Percentiles rank a stretch among this genome's conserved stretches.
phyloP scores from a whole-genome alignment of 2,329 filamentous ascomycete genomes.

The Leptoxyphium fumago region DNA sequence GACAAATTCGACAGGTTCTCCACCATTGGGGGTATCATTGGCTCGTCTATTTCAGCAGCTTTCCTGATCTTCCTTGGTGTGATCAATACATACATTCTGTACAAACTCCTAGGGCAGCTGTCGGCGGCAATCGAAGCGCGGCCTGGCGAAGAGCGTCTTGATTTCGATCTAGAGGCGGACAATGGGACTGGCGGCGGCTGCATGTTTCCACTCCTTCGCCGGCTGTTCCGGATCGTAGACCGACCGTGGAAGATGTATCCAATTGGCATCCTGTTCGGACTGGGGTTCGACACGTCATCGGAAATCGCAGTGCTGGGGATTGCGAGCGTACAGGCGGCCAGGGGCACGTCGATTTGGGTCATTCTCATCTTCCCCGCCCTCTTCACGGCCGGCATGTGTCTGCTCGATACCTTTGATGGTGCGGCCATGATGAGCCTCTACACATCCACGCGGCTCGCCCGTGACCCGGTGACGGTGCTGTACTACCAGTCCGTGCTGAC shows the following conservation, averaged over 20 bases:
- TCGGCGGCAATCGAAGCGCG: conserved; percentile 40
- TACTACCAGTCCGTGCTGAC: conserved; percentile 90
- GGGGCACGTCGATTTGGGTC: conserved; percentile 83
- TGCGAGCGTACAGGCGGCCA: conserved; percentile 68
- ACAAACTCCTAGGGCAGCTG: conserved; percentile 58
- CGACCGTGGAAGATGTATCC: conserved; percentile 93
- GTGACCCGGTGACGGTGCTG: conserved; percentile 74
- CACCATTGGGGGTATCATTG: conserved; percentile 72
- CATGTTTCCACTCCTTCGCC: conserved; percentile 55
- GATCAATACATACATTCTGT: conserved; percentile 77
- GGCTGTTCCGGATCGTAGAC: conserved; percentile 59
- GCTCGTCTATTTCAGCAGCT: conserved; percentile 69
- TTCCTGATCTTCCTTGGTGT: conserved; percentile 71
- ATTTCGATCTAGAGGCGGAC: conserved; percentile 48
- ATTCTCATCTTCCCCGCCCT: conserved; percentile 83
- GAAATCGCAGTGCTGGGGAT: conserved; percentile 89
- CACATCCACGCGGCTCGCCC: conserved; percentile 60
- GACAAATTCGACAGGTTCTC: conserved; percentile 69
- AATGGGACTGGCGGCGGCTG: conserved; percentile 48
- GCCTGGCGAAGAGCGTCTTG: conserved; percentile 17
- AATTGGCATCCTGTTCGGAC: conserved; percentile 67
- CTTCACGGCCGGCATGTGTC: conserved; percentile 91
- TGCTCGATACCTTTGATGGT: conserved; percentile 83
- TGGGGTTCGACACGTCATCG: conserved; percentile 90
- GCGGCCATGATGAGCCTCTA: conserved; percentile 93